Percentiles rank a stretch among this genome's conserved stretches.
Conservation (phyloP, 441 rosid species). For the Isatis lusitanica region DNA sequence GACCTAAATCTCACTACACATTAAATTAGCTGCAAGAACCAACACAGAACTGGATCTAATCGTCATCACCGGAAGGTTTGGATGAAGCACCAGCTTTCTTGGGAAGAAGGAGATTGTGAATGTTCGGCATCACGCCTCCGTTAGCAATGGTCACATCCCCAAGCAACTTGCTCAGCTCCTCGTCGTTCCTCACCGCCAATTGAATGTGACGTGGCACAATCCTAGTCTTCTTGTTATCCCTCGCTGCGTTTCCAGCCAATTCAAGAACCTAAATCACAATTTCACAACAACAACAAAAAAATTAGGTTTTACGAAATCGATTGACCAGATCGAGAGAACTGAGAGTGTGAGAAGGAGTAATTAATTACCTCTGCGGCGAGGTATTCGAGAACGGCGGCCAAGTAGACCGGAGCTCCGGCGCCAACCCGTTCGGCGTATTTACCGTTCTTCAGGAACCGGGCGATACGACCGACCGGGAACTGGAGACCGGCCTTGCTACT, state of each 20-base stretch:
- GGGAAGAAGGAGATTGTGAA: constrained; percentile 85
- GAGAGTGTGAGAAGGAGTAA: background rate
- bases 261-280: constrained; percentile 66
- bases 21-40: background rate
- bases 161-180: constrained; percentile 82
- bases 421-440: constrained; percentile 96
- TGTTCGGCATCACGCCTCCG: constrained; percentile 96
- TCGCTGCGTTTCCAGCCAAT: constrained; percentile 88
- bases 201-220: constrained; percentile 92
- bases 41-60: constrained; percentile 19
- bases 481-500: constrained; percentile 96
- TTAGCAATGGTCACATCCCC: constrained; percentile 93
- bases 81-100: constrained; percentile 73
- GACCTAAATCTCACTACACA: background rate
- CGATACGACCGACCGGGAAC: constrained; percentile 93
- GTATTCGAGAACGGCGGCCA: constrained; percentile 91
- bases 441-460: constrained; percentile 89
- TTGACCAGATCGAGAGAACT: too few relatives aligned
- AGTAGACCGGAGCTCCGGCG: constrained; percentile 95
- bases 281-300: background rate
- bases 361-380: constrained; percentile 84
- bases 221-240: constrained; percentile 90
- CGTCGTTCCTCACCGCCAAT: constrained; percentile 85
- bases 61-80: constrained; percentile 65
- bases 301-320: background rate